phyloP scores from a whole-genome alignment of 352 stramenopile species.

The Pythium sp. region DNA sequence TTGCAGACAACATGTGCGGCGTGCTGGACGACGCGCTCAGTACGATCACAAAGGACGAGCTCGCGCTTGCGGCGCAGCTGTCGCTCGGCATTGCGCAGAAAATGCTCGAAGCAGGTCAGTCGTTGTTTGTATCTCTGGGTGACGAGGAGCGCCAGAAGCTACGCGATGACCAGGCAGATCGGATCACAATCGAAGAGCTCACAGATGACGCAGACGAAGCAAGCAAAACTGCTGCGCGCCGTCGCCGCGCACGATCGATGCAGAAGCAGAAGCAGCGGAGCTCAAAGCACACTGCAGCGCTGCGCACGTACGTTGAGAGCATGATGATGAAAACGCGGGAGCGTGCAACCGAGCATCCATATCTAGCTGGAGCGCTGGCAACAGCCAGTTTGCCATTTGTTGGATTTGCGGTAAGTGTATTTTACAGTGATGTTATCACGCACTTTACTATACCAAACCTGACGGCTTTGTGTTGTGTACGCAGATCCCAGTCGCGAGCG shows the following conservation, averaged over 20 bases:
- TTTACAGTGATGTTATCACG: not conserved
- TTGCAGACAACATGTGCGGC: conserved; percentile 71
- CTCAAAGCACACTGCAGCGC: conserved; percentile 31
- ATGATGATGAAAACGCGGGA: conserved; percentile 38
- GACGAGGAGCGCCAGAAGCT: conserved; percentile 55
- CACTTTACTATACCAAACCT: not conserved
- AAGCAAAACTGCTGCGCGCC: conserved; percentile 10
- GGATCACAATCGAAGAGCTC: conserved; percentile 76
- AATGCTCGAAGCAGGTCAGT: conserved; percentile 60
- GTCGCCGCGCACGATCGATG: conserved; percentile 9
- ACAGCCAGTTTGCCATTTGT: conserved; percentile 70
- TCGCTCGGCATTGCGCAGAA: conserved; percentile 75
- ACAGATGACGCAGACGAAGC: conserved; percentile 28
- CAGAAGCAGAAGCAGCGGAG: conserved; percentile 22
- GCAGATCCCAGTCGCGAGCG: conserved; percentile 69
- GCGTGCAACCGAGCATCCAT: conserved; percentile 52
- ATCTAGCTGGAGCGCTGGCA: conserved; percentile 55
- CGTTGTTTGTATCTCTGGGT: conserved; percentile 68
- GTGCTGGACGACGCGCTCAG: conserved; percentile 71
- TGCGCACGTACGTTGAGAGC: conserved; percentile 51
- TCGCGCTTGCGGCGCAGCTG: conserved; percentile 61
- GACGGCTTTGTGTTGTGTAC: conserved; percentile 1
- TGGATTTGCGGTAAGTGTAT: conserved; percentile 56
- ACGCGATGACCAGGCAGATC: conserved; percentile 35
- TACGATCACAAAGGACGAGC: conserved; percentile 74